Conservation (phyloP, 2,329 filamentous ascomycete species). For the Coniella lustricola region DNA sequence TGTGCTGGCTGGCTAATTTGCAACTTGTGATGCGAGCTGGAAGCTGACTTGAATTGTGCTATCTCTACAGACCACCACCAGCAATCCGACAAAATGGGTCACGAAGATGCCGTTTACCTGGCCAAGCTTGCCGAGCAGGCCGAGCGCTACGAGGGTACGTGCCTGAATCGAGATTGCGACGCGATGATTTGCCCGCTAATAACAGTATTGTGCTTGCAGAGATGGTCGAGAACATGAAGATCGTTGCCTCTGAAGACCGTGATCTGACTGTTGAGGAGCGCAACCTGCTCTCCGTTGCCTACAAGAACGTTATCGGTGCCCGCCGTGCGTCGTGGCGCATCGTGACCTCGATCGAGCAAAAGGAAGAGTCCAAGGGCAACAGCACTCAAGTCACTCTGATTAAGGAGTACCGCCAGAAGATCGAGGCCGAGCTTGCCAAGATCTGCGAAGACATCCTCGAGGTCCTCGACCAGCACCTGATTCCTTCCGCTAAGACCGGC, state of each 20-base stretch:
- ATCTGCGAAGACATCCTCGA: constrained; percentile 97
- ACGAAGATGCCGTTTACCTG: constrained; percentile 98
- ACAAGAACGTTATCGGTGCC: constrained; percentile 98
- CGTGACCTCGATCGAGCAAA: constrained; percentile 97
- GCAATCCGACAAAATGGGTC: constrained; percentile 75
- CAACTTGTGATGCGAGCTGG: neutral
- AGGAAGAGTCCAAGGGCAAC: constrained; percentile 99
- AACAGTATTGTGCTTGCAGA: constrained; percentile 45
- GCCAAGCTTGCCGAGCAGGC: constrained; percentile 99
- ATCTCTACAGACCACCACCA: constrained; percentile 17
- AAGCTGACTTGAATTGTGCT: constrained; percentile 20
- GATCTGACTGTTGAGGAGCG: constrained; percentile 89
- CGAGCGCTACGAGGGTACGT: constrained; percentile 97
- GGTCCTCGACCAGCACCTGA: constrained; percentile 88
- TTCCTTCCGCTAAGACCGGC: constrained; percentile 86
- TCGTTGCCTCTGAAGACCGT: constrained; percentile 80
- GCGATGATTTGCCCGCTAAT: constrained; percentile 16
- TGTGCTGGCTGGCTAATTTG: neutral
- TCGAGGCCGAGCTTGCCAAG: constrained; percentile 91
- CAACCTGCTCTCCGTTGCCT: constrained; percentile 94
- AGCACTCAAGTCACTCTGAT: constrained; percentile 83
- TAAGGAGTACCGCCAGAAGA: constrained; percentile 98
- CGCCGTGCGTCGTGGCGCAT: constrained; percentile 98
- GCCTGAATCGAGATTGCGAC: constrained; percentile 6
- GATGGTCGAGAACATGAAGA: constrained; percentile 99